Conservation (phyloP, 2,329 filamentous ascomycete species). For the Tolypocladium capitatum region DNA sequence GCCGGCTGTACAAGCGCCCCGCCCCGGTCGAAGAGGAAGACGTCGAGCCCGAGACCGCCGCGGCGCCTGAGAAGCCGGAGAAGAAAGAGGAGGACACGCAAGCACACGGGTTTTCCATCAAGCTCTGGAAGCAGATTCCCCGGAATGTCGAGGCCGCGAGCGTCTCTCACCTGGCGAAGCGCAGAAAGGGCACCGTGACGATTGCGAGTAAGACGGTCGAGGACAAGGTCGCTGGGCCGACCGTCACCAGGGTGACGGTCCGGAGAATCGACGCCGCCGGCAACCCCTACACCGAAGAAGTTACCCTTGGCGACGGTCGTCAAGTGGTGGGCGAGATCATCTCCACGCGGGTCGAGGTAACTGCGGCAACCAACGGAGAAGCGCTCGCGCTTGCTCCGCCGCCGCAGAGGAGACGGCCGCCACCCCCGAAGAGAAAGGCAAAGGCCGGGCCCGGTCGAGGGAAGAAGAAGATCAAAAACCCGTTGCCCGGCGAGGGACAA, state of each 20-base stretch:
- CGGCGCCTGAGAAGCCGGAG: conserved; percentile 35
- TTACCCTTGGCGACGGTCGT: conserved; percentile 69
- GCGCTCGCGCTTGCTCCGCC: conserved; percentile 29
- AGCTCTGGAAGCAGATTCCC: conserved; percentile 48
- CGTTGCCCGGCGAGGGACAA: conserved; percentile 22
- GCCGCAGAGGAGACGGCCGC: conserved; percentile 47
- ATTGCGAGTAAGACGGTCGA: conserved; percentile 38
- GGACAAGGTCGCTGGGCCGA: conserved; percentile 34
- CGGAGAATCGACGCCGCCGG: conserved; percentile 65
- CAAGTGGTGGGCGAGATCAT: conserved; percentile 71
- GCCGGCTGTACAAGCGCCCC: conserved; percentile 60
- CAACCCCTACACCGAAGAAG: conserved; percentile 72
- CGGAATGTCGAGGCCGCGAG: conserved; percentile 41
- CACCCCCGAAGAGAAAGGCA: conserved; percentile 67
- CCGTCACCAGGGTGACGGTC: conserved; percentile 66
- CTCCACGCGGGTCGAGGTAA: conserved; percentile 40
- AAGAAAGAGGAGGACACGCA: conserved; percentile 51
- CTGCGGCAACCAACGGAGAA: conserved; percentile 44
- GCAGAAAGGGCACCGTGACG: conserved; percentile 47
- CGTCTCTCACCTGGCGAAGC: conserved; percentile 45
- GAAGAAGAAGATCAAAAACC: conserved; percentile 60
- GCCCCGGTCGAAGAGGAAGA: conserved; percentile 49
- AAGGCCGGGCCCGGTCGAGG: conserved; percentile 65
- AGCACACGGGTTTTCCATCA: conserved; percentile 39
- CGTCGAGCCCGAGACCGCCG: conserved; percentile 30